These are phyloP conservation scores for Candida coleopterorum DNA, from an alignment of 805 yeast genomes.

Conservation along the genomic window DNA sequence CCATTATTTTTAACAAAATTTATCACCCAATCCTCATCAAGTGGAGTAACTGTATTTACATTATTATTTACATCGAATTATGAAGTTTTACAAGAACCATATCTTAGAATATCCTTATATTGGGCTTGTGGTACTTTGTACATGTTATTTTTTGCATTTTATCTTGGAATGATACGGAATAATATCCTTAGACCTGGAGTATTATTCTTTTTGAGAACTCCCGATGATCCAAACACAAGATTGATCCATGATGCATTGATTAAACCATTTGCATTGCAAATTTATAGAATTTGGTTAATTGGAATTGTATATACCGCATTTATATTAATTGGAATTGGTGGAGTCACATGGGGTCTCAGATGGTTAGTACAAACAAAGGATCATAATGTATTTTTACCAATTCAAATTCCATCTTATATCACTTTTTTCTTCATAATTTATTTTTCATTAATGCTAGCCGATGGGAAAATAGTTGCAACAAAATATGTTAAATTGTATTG, in stretches of 20 bases:
- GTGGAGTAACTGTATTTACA: conserved; percentile 10
- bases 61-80: conserved; percentile 20
- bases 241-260: conserved; percentile 83
- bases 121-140: conserved; percentile 80
- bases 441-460: conserved; percentile 2
- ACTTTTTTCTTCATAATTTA: conserved; percentile 1
- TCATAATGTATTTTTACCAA: conserved; percentile 23
- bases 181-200: conserved; percentile 81
- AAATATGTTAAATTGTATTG: conserved; percentile 51
- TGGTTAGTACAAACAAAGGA: conserved; percentile 17
- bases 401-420: conserved; percentile 11
- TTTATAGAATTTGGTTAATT: conserved; percentile 67
- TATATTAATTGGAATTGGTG: conserved; percentile 72
- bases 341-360: conserved; percentile 47
- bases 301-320: conserved; percentile 70
- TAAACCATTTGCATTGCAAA: conserved; percentile 66
- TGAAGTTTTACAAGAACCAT: conserved; percentile 15
- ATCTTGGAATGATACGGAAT: conserved; percentile 76
- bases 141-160: conserved; percentile 84
- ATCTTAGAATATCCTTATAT: conserved; percentile 22
- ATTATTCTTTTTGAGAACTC: conserved; percentile 84
- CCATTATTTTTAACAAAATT: conserved; percentile 43
- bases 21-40: conserved; percentile 7
- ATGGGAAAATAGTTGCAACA: conserved; percentile 6
- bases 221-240: conserved; percentile 88